phyloP scores from a whole-genome alignment of 192 early-diverging fungal species.

The Geranomyces michiganensis region DNA sequence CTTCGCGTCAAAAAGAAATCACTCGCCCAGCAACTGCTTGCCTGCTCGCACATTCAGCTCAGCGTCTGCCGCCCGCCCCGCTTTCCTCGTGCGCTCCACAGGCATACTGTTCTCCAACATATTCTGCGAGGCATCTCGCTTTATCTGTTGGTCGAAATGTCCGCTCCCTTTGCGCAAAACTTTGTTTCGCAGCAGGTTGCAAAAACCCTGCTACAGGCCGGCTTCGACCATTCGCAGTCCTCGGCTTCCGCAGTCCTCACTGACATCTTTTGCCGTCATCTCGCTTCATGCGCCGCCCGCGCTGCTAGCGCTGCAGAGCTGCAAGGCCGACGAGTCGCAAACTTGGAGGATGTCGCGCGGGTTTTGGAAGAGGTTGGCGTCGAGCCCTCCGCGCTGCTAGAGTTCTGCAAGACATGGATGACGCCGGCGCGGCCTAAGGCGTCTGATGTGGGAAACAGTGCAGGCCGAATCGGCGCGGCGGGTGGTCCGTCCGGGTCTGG shows the following conservation, averaged over 20 bases:
- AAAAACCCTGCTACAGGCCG: constrained; percentile 18
- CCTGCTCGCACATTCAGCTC: too few relatives aligned
- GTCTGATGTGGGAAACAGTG: background rate
- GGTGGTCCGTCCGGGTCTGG: background rate
- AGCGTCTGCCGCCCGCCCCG: too few relatives aligned
- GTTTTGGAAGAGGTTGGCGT: constrained; percentile 10
- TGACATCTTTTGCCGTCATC: constrained; percentile 16
- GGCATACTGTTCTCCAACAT: too few relatives aligned
- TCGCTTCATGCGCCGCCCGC: background rate
- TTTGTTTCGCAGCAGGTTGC: constrained; percentile 7
- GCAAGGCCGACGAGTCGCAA: constrained; percentile 4
- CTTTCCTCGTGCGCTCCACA: too few relatives aligned
- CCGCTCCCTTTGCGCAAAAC: background rate
- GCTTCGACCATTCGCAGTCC: constrained; percentile 16
- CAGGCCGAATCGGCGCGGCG: background rate
- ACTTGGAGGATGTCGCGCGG: constrained; percentile 32
- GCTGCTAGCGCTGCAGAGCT: background rate
- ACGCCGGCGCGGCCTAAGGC: background rate
- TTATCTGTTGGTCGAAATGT: background rate
- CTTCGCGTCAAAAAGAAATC: too few relatives aligned
- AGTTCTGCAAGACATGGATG: constrained; percentile 24
- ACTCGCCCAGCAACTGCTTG: too few relatives aligned
- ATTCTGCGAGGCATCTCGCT: too few relatives aligned
- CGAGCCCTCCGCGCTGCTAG: constrained; percentile 3
- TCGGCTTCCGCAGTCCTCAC: constrained; percentile 14